These are phyloP conservation scores for Cunninghamia lanceolata DNA, from an alignment of 75 land plant species.

Conservation along the genomic window DNA sequence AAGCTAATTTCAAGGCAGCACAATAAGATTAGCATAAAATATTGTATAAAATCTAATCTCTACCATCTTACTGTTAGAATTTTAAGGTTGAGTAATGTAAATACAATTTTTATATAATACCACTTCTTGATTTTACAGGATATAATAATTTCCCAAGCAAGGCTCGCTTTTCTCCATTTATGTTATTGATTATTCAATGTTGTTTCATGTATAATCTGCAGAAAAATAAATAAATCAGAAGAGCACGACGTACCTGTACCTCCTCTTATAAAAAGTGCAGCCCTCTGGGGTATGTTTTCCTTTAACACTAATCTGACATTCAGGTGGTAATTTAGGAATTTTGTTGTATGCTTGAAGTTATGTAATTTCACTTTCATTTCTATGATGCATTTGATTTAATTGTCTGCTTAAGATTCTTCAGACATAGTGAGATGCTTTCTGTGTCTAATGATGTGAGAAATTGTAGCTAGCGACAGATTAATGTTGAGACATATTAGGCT, in stretches of 20 bases:
- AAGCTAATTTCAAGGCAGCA: background rate
- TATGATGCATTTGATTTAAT: background rate
- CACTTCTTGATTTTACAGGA: background rate
- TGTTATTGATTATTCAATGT: background rate
- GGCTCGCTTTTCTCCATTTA: background rate
- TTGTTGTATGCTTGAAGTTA: background rate
- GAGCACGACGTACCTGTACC: constrained; percentile 85
- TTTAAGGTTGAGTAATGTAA: background rate
- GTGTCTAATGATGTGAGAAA: no score
- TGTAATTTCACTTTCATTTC: background rate
- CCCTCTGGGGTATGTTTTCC: constrained; percentile 78
- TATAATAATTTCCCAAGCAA: background rate
- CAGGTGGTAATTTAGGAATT: background rate
- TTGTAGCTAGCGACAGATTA: no score
- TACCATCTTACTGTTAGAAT: background rate
- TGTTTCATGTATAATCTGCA: constrained; percentile 17
- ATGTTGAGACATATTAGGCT: no score
- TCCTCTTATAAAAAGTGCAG: constrained; percentile 82
- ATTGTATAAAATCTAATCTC: background rate
- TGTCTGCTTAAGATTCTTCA: background rate
- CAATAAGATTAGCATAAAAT: background rate
- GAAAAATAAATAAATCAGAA: constrained; percentile 72
- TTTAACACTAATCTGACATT: background rate
- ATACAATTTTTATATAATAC: background rate
- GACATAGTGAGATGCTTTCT: no score